Evolutionary conservation across 495 filamentous ascomycete genomes (phyloP), one percentile per base, ranked within the genome.

Genomic region (Lindgomyces ingoldianus): DNA sequence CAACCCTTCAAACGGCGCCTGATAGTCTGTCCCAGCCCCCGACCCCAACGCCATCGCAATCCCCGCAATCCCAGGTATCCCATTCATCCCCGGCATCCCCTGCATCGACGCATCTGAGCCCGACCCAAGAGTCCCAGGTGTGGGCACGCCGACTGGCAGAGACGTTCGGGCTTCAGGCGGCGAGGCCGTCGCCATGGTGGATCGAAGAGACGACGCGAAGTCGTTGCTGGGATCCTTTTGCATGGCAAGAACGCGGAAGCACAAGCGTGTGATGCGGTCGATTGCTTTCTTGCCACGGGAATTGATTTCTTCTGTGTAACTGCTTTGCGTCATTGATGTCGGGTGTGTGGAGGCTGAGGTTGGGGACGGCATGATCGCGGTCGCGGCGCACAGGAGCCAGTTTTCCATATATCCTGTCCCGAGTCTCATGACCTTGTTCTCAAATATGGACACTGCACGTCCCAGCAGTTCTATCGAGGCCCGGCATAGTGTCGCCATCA

Each of bases 361-460:
- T 18, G 51, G 30, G 44, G 57, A 52, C 11, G 62, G 67, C 29
- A 70, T 57, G 22, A 70, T 47, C 6, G 30, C 47, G 14, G 48
- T 30, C 0, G 54, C 58, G 26, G 68, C 58, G 33, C 26, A 59
- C 22, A 70, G 18, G n/a, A 67, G 30, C 63, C 63, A 70, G 56
- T 63, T 67, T 36, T 70, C 63, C 64, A 67, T 70, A 33, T 67
- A 70, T 3, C 68, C 68, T n/a, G 63, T 67, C 9, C 68, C 68
- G 1, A 70, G 52, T 48, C 64, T 51, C 58, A 63, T 59, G 36
- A 63, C 46, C 33, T 70, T 70, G 4, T 53, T 47, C 49, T 70
- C 68, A 36, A 67, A 67, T 46, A 70, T 25, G 24, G 49, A n/a
- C 29, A 47, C n/a, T 3, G 58, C 53, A 1, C 22, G 52, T 21